Percentiles rank a stretch among this genome's conserved stretches.
These are phyloP conservation scores for Carpinus fangiana DNA, from an alignment of 306 rosid genomes.

Conservation along the genomic window DNA sequence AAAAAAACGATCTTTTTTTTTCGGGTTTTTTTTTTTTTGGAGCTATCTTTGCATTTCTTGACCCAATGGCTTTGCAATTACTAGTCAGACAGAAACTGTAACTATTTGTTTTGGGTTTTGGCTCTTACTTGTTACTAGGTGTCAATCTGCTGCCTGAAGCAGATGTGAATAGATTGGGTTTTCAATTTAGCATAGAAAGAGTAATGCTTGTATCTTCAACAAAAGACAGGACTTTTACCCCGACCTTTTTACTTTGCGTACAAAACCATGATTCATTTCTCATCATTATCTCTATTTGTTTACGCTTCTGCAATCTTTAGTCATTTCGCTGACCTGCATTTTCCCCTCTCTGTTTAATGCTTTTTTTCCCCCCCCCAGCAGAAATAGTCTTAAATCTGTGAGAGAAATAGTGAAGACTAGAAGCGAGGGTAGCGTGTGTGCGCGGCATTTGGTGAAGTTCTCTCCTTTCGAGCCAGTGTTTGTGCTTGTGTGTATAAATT, in stretches of 20 bases:
- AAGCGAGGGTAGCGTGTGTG: conserved; percentile 23
- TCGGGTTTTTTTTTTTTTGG: conserved; percentile 12
- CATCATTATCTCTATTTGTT: conserved; percentile 40
- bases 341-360: conserved; percentile 31
- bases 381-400: conserved; percentile 41
- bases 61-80: conserved; percentile 27
- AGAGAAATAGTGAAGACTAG: conserved; percentile 37
- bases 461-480: conserved; percentile 26
- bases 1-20: conserved; percentile 11
- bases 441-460: conserved; percentile 40
- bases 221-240: conserved; percentile 34
- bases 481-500: conserved; percentile 22
- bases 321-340: conserved; percentile 48
- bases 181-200: conserved; percentile 48
- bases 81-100: conserved; percentile 27
- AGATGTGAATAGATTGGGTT: conserved; percentile 32
- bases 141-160: conserved; percentile 37
- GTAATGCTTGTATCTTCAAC: conserved; percentile 52
- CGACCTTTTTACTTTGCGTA: conserved; percentile 38
- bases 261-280: conserved; percentile 36
- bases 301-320: conserved; percentile 29
- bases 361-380: conserved; percentile 30
- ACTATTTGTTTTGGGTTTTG: conserved; percentile 13
- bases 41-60: conserved; percentile 1
- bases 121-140: background rate